Evolutionary conservation across 2,329 filamentous ascomycete species (phyloP).

Genomic region (Sarocladiaceae sp.): DNA sequence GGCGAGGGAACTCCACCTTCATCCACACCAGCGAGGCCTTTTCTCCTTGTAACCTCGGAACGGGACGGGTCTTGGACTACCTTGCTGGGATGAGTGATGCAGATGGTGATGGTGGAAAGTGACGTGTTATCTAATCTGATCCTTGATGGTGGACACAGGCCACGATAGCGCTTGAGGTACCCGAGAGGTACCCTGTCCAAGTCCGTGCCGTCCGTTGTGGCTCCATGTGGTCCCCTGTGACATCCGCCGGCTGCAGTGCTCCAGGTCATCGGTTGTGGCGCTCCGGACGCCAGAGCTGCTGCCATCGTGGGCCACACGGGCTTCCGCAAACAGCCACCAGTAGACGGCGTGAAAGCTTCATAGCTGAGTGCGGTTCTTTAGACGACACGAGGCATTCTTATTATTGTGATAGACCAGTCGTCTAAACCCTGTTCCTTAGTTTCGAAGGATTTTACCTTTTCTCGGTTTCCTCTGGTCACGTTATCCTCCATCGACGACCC

Average conservation of each 20-base stretch:
- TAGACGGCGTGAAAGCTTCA: neutral
- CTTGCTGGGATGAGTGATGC: neutral
- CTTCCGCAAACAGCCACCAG: slow-evolving; percentile 1
- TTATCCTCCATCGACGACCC: neutral
- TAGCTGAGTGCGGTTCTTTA: neutral
- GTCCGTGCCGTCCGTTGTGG: no score
- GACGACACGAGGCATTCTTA: no score
- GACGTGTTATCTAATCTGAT: slow-evolving; percentile 10
- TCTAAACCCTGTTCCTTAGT: neutral
- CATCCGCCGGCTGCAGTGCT: neutral
- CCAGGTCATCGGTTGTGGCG: neutral
- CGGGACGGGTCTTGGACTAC: neutral
- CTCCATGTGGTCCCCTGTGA: no score
- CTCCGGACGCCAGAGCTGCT: no score
- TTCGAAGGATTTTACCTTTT: neutral
- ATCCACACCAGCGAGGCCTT: neutral
- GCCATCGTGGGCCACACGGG: no score
- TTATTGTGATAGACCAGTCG: neutral
- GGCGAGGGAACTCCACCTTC: neutral
- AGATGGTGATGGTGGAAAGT: slow-evolving; percentile 7
- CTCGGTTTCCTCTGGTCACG: neutral
- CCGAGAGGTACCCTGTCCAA: neutral
- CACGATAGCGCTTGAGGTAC: slow-evolving; percentile 1
- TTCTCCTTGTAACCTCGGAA: neutral
- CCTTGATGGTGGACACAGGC: neutral